A percentile compares a stretch with the other conserved stretches of the same genome.
Conservation (phyloP, 768 basidiomycete species). For the Phylloporus sp. region DNA sequence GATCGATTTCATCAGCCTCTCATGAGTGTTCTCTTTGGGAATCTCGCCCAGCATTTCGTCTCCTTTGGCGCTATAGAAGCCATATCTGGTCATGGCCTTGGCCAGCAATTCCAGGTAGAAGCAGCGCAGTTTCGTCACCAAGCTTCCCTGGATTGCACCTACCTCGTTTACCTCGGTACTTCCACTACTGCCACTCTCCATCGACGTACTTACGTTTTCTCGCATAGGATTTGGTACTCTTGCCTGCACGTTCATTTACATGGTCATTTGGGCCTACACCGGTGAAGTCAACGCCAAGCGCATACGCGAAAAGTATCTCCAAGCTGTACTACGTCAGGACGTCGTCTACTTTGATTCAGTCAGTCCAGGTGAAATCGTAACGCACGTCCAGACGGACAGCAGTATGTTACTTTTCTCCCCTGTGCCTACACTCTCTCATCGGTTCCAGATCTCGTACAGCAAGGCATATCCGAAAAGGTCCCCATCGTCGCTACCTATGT, state of each 20-base stretch:
- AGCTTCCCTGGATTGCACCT: slow-evolving; percentile 55
- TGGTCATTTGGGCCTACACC: slow-evolving; percentile 65
- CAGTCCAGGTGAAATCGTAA: slow-evolving; percentile 90
- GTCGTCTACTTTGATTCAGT: slow-evolving; percentile 88
- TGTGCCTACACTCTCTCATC: neutral
- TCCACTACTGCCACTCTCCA: slow-evolving; percentile 5
- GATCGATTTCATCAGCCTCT: slow-evolving; percentile 44
- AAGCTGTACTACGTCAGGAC: slow-evolving; percentile 77
- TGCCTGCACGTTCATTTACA: slow-evolving; percentile 67
- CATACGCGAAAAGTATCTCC: slow-evolving; percentile 77
- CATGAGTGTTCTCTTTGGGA: slow-evolving; percentile 83
- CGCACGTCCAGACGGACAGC: slow-evolving; percentile 84
- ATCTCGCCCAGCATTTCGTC: slow-evolving; percentile 72
- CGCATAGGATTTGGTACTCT: slow-evolving; percentile 67
- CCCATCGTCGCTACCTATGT: slow-evolving; percentile 61
- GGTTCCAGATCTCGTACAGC: slow-evolving; percentile 72
- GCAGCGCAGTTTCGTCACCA: slow-evolving; percentile 46
- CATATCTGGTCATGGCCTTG: slow-evolving; percentile 18
- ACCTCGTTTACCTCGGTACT: slow-evolving; percentile 63
- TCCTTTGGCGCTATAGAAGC: slow-evolving; percentile 36
- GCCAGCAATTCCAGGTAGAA: slow-evolving; percentile 27
- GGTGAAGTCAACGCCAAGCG: slow-evolving; percentile 81
- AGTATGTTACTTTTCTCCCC: slow-evolving; percentile 42
- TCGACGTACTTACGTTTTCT: neutral
- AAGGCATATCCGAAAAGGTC: slow-evolving; percentile 89